A percentile compares a stretch with the other conserved stretches of the same genome.
These are phyloP conservation scores for Boletus bicolor DNA, from an alignment of 768 basidiomycete genomes.

Conservation along the genomic window DNA sequence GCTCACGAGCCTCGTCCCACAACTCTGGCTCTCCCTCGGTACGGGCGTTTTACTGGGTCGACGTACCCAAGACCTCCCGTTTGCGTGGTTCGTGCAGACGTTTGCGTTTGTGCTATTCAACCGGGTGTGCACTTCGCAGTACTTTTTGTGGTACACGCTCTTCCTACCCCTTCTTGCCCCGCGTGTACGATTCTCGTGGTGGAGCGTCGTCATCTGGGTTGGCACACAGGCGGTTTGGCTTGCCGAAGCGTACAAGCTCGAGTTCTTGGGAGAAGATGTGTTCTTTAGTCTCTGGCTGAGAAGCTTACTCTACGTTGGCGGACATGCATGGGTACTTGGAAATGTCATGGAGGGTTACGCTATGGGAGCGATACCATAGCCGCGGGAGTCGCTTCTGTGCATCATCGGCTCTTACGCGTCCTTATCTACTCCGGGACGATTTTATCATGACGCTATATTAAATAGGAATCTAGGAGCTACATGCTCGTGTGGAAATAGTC, in stretches of 20 bases:
- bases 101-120: constrained; percentile 92
- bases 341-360: constrained; percentile 54
- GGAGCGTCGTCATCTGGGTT: constrained; percentile 61
- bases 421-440: background rate
- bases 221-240: constrained; percentile 87
- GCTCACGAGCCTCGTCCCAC: constrained; percentile 79
- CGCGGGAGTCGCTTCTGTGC: background rate
- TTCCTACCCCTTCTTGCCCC: constrained; percentile 83
- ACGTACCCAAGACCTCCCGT: constrained; percentile 57
- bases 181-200: constrained; percentile 49
- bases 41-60: constrained; percentile 72
- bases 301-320: constrained; percentile 67
- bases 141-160: constrained; percentile 95
- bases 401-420: background rate
- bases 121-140: constrained; percentile 98
- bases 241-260: constrained; percentile 83
- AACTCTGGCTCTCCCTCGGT: constrained; percentile 68
- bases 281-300: constrained; percentile 76
- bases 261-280: constrained; percentile 77
- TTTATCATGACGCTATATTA: constrained; percentile 4
- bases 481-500: constrained; percentile 10
- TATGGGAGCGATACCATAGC: background rate
- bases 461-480: constrained; percentile 24
- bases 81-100: constrained; percentile 92
- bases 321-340: constrained; percentile 78